Conservation (phyloP, 2,329 filamentous ascomycete species). For the Colletotrichum viniferum region DNA sequence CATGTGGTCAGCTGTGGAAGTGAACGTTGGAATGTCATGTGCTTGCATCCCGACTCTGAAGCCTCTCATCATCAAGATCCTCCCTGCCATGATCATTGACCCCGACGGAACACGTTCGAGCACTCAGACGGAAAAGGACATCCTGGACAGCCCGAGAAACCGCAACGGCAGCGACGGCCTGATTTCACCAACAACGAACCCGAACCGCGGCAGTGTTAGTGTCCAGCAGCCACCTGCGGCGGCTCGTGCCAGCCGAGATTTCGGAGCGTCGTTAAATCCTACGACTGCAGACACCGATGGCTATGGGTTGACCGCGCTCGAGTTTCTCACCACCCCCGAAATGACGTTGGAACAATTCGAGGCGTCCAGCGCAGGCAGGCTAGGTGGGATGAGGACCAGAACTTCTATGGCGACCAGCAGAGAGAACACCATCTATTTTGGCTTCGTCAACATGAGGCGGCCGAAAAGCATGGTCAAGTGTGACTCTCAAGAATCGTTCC, state of each 20-base stretch:
- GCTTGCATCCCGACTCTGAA: conserved; percentile 93
- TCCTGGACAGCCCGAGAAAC: conserved; percentile 22
- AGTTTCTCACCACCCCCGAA: conserved; percentile 51
- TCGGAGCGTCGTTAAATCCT: not conserved
- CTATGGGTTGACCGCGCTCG: conserved; percentile 38
- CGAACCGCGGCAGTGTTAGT: conserved; percentile 2
- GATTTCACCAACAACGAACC: not conserved
- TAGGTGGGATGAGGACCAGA: conserved; percentile 31
- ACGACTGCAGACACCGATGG: conserved; percentile 10
- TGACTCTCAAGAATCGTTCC: conserved; percentile 67
- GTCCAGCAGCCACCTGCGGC: conserved; percentile 6
- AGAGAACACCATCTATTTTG: conserved; percentile 67
- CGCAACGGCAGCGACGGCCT: conserved; percentile 20
- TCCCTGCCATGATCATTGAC: conserved; percentile 62
- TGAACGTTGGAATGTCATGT: conserved; percentile 88
- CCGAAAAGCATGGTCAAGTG: conserved; percentile 75
- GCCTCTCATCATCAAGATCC: conserved; percentile 73
- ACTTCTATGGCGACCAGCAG: conserved; percentile 38
- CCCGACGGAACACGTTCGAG: conserved; percentile 46
- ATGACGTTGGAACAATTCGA: conserved; percentile 17
- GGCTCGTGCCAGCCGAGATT: conserved; percentile 1
- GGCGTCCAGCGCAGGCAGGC: conserved; percentile 23
- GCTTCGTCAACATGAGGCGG: conserved; percentile 73
- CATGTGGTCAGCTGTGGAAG: conserved; percentile 94
- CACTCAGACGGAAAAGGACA: conserved; percentile 32